Evolutionary conservation across 441 rosid genomes (phyloP).

Genomic region (Gossypium armourianum): DNA sequence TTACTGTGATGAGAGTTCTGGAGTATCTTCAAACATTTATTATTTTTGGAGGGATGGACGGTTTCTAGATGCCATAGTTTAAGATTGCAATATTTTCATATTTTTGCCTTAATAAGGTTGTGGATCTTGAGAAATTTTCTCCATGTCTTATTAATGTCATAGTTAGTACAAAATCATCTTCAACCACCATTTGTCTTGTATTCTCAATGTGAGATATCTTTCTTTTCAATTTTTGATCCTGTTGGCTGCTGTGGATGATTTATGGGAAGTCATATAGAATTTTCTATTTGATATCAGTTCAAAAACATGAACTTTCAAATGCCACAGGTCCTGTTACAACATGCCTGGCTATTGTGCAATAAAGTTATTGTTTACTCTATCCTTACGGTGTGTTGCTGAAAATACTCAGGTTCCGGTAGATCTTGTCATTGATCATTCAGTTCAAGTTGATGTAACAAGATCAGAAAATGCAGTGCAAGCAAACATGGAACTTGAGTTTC

Average conservation of each 20-base stretch:
- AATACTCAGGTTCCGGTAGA: constrained; percentile 84
- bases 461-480: constrained; percentile 91
- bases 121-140: neutral
- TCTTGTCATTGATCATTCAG: constrained; percentile 93
- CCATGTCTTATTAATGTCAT: neutral
- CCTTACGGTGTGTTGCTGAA: neutral
- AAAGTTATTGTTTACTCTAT: constrained; percentile 1
- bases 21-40: neutral
- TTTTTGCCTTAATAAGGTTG: neutral
- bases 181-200: neutral
- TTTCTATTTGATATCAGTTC: neutral
- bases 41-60: neutral
- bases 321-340: neutral
- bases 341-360: neutral
- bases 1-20: neutral
- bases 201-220: neutral
- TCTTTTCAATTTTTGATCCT: neutral
- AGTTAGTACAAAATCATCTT: neutral
- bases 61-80: neutral
- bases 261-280: neutral
- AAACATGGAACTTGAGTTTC: constrained; percentile 90
- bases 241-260: neutral
- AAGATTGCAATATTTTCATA: neutral
- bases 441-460: constrained; percentile 91
- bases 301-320: neutral